Conservation (phyloP, 2,329 filamentous ascomycete species). For the Penicillium sp. region DNA sequence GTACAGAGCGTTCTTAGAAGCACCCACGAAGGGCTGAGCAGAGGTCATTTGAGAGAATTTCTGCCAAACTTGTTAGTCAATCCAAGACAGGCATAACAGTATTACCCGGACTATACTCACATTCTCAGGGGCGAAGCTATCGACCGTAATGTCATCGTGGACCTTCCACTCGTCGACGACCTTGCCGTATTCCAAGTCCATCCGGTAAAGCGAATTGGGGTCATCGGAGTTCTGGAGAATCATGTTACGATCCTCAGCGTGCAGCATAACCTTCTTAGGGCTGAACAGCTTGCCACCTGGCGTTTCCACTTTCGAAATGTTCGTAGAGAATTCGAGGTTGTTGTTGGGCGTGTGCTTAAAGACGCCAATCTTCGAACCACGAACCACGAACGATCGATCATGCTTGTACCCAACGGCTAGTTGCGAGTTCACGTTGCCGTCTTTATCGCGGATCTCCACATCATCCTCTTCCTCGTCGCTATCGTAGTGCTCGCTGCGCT, state of each 20-base stretch:
- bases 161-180: constrained; percentile 99
- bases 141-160: constrained; percentile 90
- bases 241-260: constrained; percentile 85
- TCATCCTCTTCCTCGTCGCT: constrained; percentile 78
- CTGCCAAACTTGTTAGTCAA: constrained; percentile 40
- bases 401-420: constrained; percentile 96
- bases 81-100: too few species aligned
- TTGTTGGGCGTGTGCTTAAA: constrained; percentile 96
- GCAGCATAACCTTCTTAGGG: constrained; percentile 95
- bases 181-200: constrained; percentile 97
- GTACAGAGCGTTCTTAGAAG: constrained; percentile 89
- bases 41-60: constrained; percentile 98
- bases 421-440: constrained; percentile 86
- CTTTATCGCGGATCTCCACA: constrained; percentile 62
- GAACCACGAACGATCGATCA: constrained; percentile 93
- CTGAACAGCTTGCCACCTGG: constrained; percentile 83
- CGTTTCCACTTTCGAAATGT: constrained; percentile 92
- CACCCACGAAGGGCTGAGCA: constrained; percentile 90
- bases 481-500: constrained; percentile 70
- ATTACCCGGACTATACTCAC: too few species aligned
- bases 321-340: constrained; percentile 91
- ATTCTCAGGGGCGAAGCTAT: constrained; percentile 88
- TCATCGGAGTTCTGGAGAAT: constrained; percentile 79
- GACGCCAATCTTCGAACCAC: constrained; percentile 96
- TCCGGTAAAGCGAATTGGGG: constrained; percentile 87